These are phyloP conservation scores for Rhodamnia argentea DNA, from an alignment of 345 rosid species.

Conservation along the genomic window DNA sequence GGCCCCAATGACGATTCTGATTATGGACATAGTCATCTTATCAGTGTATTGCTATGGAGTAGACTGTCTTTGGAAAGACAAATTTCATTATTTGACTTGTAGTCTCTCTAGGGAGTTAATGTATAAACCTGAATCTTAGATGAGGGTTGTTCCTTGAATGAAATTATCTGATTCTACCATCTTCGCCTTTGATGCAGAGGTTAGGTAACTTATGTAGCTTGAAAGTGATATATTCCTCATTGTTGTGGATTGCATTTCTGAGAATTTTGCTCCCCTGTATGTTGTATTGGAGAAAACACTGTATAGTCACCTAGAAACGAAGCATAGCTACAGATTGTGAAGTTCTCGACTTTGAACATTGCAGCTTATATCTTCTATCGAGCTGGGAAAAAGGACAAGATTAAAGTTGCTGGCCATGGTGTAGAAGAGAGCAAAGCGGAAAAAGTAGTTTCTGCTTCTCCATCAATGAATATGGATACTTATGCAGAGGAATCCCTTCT, in stretches of 20 bases:
- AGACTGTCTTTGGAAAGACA: not conserved
- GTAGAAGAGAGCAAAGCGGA: constrained; percentile 16
- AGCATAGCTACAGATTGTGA: not conserved
- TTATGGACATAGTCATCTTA: not conserved
- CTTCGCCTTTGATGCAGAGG: not conserved
- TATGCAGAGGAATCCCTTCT: constrained; percentile 6
- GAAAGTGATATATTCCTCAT: not conserved
- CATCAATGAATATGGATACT: not conserved
- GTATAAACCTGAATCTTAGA: not conserved
- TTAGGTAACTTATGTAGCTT: not conserved
- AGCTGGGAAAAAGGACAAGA: constrained; percentile 28
- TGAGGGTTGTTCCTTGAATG: not conserved
- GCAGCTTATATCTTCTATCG: constrained; percentile 64
- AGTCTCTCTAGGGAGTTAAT: not conserved
- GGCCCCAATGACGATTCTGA: not conserved
- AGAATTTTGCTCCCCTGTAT: not conserved
- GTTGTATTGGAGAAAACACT: not conserved
- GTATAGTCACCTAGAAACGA: not conserved
- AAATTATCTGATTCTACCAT: not conserved
- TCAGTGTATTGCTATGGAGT: not conserved
- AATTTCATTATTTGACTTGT: not conserved
- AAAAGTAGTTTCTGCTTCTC: constrained; percentile 10
- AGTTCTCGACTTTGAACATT: not conserved
- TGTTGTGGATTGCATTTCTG: not conserved
- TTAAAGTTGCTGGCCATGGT: constrained; percentile 14